Percentiles rank a stretch among this genome's conserved stretches.
Evolutionary conservation across 257 asterid genomes (phyloP).

Genomic region (Solanum dulcamara): DNA sequence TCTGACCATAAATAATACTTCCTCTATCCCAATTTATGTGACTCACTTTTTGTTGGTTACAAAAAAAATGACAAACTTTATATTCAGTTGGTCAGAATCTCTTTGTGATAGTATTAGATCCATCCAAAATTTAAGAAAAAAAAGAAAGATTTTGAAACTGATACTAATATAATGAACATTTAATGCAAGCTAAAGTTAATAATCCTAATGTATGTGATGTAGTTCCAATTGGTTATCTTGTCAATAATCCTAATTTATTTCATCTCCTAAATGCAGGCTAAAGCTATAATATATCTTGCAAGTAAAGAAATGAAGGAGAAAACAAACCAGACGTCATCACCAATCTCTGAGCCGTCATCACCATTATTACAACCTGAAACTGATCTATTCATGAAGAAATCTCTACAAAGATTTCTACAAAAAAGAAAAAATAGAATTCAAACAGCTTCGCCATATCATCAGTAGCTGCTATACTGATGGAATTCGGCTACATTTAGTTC

Average conservation of each 20-base stretch:
- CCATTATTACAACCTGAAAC: not conserved
- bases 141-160: no score
- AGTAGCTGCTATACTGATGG: not conserved
- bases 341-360: not conserved
- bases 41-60: no score
- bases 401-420: slow-evolving; percentile 19
- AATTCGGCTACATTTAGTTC: not conserved
- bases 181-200: no score
- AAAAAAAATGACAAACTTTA: no score
- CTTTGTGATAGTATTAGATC: no score
- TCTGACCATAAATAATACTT: no score
- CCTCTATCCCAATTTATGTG: no score
- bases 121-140: no score
- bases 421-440: slow-evolving; percentile 16
- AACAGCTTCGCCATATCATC: slow-evolving; percentile 12
- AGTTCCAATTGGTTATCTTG: not conserved
- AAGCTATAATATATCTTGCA: slow-evolving; percentile 15
- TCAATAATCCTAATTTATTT: not conserved
- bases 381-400: slow-evolving; percentile 13
- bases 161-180: no score
- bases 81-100: no score
- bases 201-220: no score
- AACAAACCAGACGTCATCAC: not conserved
- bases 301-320: slow-evolving; percentile 5
- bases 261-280: not conserved